Base-by-base conservation (phyloP, 2,329 filamentous ascomycete species). In the Penicillium italicum region DNA sequence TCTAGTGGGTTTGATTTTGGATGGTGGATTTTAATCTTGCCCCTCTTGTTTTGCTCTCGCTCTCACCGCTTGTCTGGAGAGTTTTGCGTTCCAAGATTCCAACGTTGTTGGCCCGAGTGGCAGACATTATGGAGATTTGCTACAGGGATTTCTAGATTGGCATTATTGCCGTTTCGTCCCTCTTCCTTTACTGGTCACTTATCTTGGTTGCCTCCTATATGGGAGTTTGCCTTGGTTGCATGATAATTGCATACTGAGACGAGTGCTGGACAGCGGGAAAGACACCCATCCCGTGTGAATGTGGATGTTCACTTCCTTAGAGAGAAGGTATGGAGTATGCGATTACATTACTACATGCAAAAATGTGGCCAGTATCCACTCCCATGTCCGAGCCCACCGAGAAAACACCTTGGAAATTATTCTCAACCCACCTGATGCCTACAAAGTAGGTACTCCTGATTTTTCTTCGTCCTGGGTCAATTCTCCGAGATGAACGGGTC, bases 11-110 rank as follows among this genome's bases (percentile, higher is more conserved):
- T 51, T 47, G 38, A 51, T 58, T 60, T 30, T 31, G 37, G 28
- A 11, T 28, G 5, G 26, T 45, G 5, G 51, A 53, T 61, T 60
- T 55, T 24, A 48, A 50, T 50, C 33, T 30, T 33, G 42, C 53
- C 42, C 53, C 49, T 53, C 53, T 34, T 41, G 18, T 20, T 34
- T 53, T 38, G 16, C 40, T 52, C 31, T 55, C 20, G 37, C 34
- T 24, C 54, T 61, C 62, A 66, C 63, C 62, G 63, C 63, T 66
- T 65, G 57, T 66, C 61, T 36, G 30, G 36, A 22, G 24, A 40
- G 41, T 48, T 43, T 51, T 31, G n/a, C 16, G 8, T 42, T 12
- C 20, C 24, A 36, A 28, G 33, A 42, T 48, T 34, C 30, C 20
- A 28, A 44, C 4, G n/a, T n/a, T 12, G 45, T 40, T 54, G 22